phyloP scores from a whole-genome alignment of 345 rosid species.

The Euphorbia lathyris region DNA sequence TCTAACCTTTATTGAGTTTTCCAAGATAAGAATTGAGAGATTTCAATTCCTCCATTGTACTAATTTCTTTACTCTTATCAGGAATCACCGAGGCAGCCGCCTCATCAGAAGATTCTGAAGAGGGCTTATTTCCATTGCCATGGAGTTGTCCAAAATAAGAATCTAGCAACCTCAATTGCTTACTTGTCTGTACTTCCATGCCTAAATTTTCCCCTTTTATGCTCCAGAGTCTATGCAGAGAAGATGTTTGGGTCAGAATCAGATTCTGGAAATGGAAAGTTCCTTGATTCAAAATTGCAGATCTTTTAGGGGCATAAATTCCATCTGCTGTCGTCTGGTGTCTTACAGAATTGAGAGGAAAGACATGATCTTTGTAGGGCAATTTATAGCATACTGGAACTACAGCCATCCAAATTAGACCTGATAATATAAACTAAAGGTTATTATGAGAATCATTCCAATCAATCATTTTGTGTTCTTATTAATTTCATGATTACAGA shows the following conservation, averaged over 20 bases:
- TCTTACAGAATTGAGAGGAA: slow-evolving; percentile 16
- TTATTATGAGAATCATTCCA: no score
- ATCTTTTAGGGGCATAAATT: slow-evolving; percentile 11
- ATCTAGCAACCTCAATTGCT: slow-evolving; percentile 52
- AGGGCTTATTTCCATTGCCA: slow-evolving; percentile 12
- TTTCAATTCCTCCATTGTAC: slow-evolving; percentile 33
- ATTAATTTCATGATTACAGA: no score
- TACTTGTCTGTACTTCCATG: slow-evolving; percentile 27
- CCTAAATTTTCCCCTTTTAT: slow-evolving; percentile 22
- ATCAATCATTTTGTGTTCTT: no score
- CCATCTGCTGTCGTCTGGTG: slow-evolving; percentile 17
- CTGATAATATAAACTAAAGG: slow-evolving; percentile 13
- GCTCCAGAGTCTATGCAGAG: slow-evolving; percentile 13
- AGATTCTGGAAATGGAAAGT: slow-evolving; percentile 20
- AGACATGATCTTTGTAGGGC: slow-evolving; percentile 29
- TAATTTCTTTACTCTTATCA: slow-evolving; percentile 19
- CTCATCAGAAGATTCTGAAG: slow-evolving; percentile 22
- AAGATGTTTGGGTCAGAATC: slow-evolving; percentile 5
- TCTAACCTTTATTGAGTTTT: slow-evolving; percentile 46
- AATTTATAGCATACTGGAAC: slow-evolving; percentile 45
- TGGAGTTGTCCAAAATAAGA: slow-evolving; percentile 64
- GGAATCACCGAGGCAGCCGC: slow-evolving; percentile 9
- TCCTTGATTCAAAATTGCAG: slow-evolving; percentile 11
- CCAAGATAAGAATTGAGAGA: slow-evolving; percentile 53
- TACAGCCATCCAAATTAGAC: slow-evolving; percentile 42